Evolutionary conservation across 192 early-diverging fungal species (phyloP), one percentile per base, ranked within the genome.

Genomic region (Backusella mclennaniae): DNA sequence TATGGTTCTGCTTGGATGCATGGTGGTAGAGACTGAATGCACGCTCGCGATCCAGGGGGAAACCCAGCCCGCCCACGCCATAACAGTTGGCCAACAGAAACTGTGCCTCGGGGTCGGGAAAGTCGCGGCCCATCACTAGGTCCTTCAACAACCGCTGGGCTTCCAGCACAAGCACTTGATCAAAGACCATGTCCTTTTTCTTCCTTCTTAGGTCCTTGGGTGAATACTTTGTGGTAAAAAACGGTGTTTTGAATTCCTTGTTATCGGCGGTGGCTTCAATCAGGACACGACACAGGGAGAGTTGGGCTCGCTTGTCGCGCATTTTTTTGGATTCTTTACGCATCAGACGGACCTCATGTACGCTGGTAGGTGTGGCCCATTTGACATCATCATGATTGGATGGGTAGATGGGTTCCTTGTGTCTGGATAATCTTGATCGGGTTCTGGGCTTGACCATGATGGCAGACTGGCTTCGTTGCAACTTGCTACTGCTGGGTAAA

Each of bases 71-170:
- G 41, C 96, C 96, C 76, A 94, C 93, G 66, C 95, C 95, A 77
- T 97, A 94, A 74, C 91, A 92, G 33, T 95, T 94, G 38, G 96
- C 98, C 17, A 99, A 83, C 80, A 94, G 93, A 84, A 97, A 98
- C 81, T 95, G 92, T 12, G 98, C 95, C 29, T 98, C 97, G 6
- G 95, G 87, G 26, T 93, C 91, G 4, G 70, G 41, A 6, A 33
- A 35, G 7, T 71, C n/a, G 6, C 91, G 91, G 39, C 94, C 86
- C 8, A 85, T 90, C 0, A 93, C 90, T 31, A 98, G 84, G 71
- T 91, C 92, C 75, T 97, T 97, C 35, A 97, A 82, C 81, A 91
- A 87, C 73, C 95, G 96, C 33, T 96, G 85, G 0, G 91, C 95
- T 84, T 99, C 96, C n/a, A 84, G 75, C 26, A 92, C 85, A 66